Percentiles rank a stretch among this genome's conserved stretches.
phyloP scores from a whole-genome alignment of 2,329 filamentous ascomycete genomes.

The Parafenestella ontariensis region DNA sequence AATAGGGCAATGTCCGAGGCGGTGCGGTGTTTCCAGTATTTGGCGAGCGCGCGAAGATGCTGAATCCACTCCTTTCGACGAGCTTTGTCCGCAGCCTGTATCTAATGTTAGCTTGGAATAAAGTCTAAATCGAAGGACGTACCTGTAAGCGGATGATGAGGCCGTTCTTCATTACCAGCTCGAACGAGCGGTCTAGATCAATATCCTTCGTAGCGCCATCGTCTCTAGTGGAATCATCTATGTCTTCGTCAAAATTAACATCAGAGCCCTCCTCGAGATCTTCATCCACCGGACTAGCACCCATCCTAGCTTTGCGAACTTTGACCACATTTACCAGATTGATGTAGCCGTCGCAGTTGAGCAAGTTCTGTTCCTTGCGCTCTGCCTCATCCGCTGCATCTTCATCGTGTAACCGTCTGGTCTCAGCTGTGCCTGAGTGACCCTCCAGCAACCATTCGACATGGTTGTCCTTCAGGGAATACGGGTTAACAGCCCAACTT shows the following conservation, averaged over 20 bases:
- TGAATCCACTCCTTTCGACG: constrained; percentile 69
- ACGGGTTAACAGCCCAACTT: constrained; percentile 68
- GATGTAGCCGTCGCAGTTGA: constrained; percentile 69
- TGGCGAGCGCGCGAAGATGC: constrained; percentile 62
- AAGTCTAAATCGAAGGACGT: neutral
- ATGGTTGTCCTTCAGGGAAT: constrained; percentile 60
- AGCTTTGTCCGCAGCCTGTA: constrained; percentile 59
- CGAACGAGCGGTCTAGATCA: constrained; percentile 66
- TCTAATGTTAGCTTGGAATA: constrained; percentile 12
- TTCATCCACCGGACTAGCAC: constrained; percentile 61
- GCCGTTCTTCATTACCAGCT: constrained; percentile 67
- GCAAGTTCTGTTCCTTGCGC: constrained; percentile 65
- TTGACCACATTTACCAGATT: constrained; percentile 64
- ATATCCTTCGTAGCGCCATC: constrained; percentile 62
- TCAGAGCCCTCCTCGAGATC: constrained; percentile 60
- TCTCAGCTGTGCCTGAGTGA: constrained; percentile 50
- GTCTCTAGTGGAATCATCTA: constrained; percentile 55
- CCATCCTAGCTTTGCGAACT: constrained; percentile 62
- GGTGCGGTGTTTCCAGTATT: constrained; percentile 68
- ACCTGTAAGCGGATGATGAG: constrained; percentile 67
- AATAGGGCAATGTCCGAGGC: constrained; percentile 64
- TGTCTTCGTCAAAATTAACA: constrained; percentile 62
- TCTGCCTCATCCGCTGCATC: constrained; percentile 66
- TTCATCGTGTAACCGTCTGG: constrained; percentile 60
- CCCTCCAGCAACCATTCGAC: constrained; percentile 64